Conservation (phyloP, 805 yeast species). For the Candida xiaguanensis region DNA sequence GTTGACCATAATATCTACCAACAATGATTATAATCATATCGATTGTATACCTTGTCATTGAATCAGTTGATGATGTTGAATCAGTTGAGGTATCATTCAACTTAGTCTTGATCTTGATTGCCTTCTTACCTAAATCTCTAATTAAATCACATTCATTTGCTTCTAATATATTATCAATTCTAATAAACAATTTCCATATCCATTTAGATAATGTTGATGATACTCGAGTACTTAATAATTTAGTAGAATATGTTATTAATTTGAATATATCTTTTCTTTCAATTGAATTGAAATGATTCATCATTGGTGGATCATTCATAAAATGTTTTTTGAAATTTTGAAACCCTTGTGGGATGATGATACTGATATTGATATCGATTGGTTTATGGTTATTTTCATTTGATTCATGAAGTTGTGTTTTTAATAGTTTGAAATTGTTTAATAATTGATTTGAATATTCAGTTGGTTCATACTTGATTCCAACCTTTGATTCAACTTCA, state of each 20-base stretch:
- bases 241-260: conserved; percentile 30
- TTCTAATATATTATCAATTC: conserved; percentile 34
- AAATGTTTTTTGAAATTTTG: conserved; percentile 9
- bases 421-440: conserved; percentile 7
- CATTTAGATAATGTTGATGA: conserved; percentile 27
- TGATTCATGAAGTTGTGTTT: too few species aligned
- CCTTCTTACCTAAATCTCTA: conserved; percentile 37
- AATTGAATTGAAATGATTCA: conserved; percentile 16
- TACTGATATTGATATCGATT: too few species aligned
- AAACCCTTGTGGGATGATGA: not conserved
- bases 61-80: conserved; percentile 7
- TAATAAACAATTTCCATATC: conserved; percentile 32
- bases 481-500: not conserved
- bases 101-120: conserved; percentile 21
- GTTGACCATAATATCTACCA: conserved; percentile 32
- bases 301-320: conserved; percentile 27
- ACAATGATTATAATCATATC: conserved; percentile 31
- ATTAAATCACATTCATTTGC: conserved; percentile 29
- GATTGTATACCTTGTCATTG: conserved; percentile 20
- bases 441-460: conserved; percentile 11
- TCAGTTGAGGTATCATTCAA: too few species aligned
- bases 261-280: conserved; percentile 31
- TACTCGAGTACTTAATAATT: conserved; percentile 33
- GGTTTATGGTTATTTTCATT: too few species aligned
- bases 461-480: conserved; percentile 1